Evolutionary conservation across 768 basidiomycete species (phyloP), one percentile per base, ranked within the genome.

Genomic region (Tephrocybe sp.): DNA sequence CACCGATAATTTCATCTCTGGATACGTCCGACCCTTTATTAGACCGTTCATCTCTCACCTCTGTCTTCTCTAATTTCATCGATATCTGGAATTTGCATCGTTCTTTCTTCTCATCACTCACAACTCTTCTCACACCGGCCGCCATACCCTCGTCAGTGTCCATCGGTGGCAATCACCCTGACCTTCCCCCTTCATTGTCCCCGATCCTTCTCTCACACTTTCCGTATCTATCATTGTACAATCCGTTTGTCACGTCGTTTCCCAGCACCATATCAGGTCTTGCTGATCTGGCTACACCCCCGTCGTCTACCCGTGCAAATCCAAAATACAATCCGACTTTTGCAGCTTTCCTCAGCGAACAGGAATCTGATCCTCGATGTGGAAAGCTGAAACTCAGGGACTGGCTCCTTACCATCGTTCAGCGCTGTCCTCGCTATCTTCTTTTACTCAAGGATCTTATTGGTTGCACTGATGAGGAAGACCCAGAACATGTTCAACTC

Each of bases 11-110:
- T 54, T 71, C 72, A 16, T 86, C 92, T 5, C 70, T 92, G 55
- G 87, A 89, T 53, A 82, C 80, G 2, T 58, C 81, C 4, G 73
- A 79, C 21, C 85, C 89, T 2, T 66, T 93, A n/a, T 74, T 93
- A 42, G 75, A 83, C 51, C 81, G 88, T 49, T 66, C 78, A 2
- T 78, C 83, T 37, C 77, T 93, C 49, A 87, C 84, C 1, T 76
- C 83, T 11, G 73, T 92, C 28, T 94, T 94, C 66, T 87, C 87
- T 54, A 92, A 92, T 65, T 92, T 93, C 55, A 85, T 92, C 61
- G 91, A 93, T 66, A 92, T 94, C 27, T 92, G 87, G 91, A 92
- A 91, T 59, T 75, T 91, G 35, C 89, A 92, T 67, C 86, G 80
- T 44, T 80, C 86, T 2, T 86, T 92, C 67, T 82, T 83, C 50